These are phyloP conservation scores for Hypoxylon cercidicola DNA, from an alignment of 495 filamentous ascomycete species.

Conservation along the genomic window DNA sequence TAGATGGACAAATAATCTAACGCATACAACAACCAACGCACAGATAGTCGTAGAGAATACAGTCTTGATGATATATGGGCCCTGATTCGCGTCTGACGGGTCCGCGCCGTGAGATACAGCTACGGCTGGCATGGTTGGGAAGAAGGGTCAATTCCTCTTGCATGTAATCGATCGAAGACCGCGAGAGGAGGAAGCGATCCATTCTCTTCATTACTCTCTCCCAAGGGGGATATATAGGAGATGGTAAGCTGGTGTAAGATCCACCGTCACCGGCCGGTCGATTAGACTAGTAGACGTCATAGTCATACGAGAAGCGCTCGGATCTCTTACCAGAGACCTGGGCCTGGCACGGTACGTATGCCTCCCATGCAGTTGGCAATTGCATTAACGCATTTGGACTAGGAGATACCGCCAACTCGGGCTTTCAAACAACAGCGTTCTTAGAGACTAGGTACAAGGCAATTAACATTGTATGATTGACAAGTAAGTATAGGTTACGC, in stretches of 20 bases:
- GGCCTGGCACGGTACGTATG: neutral
- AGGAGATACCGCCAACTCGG: neutral
- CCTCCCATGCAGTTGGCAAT: too few relatives aligned
- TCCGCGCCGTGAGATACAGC: constrained; percentile 3
- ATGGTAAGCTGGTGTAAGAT: too few relatives aligned
- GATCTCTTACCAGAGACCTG: constrained; percentile 1
- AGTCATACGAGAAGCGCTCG: neutral
- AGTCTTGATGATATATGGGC: constrained; percentile 55
- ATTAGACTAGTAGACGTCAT: too few relatives aligned
- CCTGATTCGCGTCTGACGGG: constrained; percentile 50
- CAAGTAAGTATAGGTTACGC: too few relatives aligned
- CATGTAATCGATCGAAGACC: neutral
- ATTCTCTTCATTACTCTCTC: too few relatives aligned
- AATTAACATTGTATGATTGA: too few relatives aligned
- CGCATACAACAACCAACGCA: constrained; percentile 33
- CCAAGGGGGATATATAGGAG: too few relatives aligned
- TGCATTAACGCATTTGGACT: too few relatives aligned
- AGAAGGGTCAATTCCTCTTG: neutral
- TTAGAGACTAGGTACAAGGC: neutral
- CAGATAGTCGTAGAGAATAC: constrained; percentile 52
- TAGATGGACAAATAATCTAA: constrained; percentile 59
- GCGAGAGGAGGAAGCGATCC: neutral
- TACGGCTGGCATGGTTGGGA: constrained; percentile 14
- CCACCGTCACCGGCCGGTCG: too few relatives aligned
- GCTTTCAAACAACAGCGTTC: constrained; percentile 8